Evolutionary conservation across 352 stramenopile species (phyloP).

Genomic region (Phytophthora citricola): DNA sequence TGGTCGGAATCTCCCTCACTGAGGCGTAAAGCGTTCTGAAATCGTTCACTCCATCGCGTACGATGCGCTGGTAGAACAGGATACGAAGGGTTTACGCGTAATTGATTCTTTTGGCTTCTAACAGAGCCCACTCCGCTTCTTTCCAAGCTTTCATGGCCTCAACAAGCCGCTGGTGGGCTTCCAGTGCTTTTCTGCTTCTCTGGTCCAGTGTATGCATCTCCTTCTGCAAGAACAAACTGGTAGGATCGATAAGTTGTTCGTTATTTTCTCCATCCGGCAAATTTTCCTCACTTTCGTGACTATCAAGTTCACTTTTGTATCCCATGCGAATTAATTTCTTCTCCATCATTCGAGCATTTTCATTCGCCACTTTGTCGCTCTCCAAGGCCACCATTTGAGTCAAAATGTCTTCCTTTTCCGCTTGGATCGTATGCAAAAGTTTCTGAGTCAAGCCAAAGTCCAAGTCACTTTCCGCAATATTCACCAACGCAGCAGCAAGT

Average conservation of each 20-base stretch:
- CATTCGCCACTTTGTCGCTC: slow-evolving; percentile 43
- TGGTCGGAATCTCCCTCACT: slow-evolving; percentile 46
- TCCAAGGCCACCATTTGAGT: slow-evolving; percentile 46
- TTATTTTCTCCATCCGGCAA: slow-evolving; percentile 11
- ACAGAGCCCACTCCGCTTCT: slow-evolving; percentile 68
- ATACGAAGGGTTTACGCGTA: slow-evolving; percentile 50
- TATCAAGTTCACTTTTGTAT: slow-evolving; percentile 40
- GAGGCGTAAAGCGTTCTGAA: slow-evolving; percentile 58
- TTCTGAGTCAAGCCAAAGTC: slow-evolving; percentile 62
- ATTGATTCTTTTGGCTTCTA: slow-evolving; percentile 61
- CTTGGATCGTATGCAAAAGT: slow-evolving; percentile 48
- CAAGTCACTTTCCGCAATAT: slow-evolving; percentile 66
- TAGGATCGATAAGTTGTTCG: slow-evolving; percentile 38
- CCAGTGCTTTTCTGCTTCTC: slow-evolving; percentile 55
- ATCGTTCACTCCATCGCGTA: slow-evolving; percentile 68
- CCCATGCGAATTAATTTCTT: slow-evolving; percentile 78
- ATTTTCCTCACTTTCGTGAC: slow-evolving; percentile 13
- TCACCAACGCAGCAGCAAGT: slow-evolving; percentile 63
- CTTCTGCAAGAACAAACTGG: slow-evolving; percentile 55
- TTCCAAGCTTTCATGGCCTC: slow-evolving; percentile 80
- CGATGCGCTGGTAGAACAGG: slow-evolving; percentile 57
- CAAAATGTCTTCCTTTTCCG: slow-evolving; percentile 56
- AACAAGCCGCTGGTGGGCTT: slow-evolving; percentile 60
- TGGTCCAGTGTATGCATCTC: slow-evolving; percentile 58
- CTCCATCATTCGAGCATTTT: slow-evolving; percentile 46